These are phyloP conservation scores for Acanthamoeba rhysodes DNA, from an alignment of 208 protist species.

Conservation along the genomic window DNA sequence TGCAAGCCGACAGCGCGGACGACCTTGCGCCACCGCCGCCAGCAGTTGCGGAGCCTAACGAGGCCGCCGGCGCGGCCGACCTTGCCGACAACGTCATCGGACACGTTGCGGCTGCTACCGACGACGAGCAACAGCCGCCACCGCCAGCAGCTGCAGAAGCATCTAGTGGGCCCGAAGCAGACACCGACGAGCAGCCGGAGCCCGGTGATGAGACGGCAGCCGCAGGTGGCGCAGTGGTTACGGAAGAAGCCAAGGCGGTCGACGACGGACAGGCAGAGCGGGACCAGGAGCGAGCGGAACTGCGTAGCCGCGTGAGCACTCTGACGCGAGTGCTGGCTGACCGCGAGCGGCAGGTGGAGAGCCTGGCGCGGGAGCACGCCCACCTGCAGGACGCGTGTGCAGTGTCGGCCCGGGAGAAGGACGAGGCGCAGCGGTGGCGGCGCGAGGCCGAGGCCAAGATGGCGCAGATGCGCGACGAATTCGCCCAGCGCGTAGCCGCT, in stretches of 20 bases:
- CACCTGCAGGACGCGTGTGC: not conserved
- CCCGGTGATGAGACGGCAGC: too few species aligned
- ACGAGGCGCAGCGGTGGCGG: not conserved
- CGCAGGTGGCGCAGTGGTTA: not conserved
- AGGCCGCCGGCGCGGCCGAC: too few species aligned
- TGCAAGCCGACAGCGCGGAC: too few species aligned
- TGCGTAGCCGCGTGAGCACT: not conserved
- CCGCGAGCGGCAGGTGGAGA: constrained; percentile 26
- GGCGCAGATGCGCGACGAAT: not conserved
- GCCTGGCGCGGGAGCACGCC: not conserved
- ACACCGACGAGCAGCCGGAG: too few species aligned
- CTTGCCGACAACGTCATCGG: too few species aligned
- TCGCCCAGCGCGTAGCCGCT: not conserved
- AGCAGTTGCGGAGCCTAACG: too few species aligned
- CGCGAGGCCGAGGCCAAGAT: not conserved
- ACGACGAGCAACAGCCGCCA: not conserved
- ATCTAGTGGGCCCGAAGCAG: too few species aligned
- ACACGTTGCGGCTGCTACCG: too few species aligned
- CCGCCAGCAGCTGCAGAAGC: not conserved
- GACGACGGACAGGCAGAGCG: not conserved
- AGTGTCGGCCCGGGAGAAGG: not conserved
- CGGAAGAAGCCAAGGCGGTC: not conserved
- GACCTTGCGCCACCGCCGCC: too few species aligned
- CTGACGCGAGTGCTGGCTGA: constrained; percentile 27
- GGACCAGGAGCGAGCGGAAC: not conserved